Evolutionary conservation across 805 yeast genomes (phyloP).

Genomic region (Sugiyamaella smithiae): DNA sequence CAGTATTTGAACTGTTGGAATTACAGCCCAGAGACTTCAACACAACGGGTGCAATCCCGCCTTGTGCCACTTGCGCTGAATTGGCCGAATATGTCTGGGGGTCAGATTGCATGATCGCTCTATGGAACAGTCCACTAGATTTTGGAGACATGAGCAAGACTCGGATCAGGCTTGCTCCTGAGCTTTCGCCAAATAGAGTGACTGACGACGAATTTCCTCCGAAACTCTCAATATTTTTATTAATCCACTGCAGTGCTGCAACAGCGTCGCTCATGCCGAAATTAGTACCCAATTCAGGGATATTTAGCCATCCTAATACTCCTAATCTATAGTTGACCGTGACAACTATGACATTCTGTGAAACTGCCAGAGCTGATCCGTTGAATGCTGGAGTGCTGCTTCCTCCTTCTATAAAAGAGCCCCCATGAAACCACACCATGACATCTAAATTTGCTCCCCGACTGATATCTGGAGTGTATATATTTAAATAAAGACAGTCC

Average conservation of each 20-base stretch:
- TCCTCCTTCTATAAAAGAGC: constrained; percentile 34
- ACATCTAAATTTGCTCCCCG: constrained; percentile 16
- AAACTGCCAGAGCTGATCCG: constrained; percentile 13
- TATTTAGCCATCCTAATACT: constrained; percentile 37
- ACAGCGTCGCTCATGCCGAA: constrained; percentile 39
- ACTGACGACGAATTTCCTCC: constrained; percentile 39
- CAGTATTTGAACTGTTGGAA: background rate
- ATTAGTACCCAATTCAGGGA: constrained; percentile 31
- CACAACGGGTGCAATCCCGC: constrained; percentile 9
- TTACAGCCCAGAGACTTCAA: constrained; percentile 12
- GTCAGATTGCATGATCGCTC: constrained; percentile 28
- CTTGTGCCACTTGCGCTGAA: constrained; percentile 12
- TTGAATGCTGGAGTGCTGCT: constrained; percentile 32
- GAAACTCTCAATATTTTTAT: constrained; percentile 34
- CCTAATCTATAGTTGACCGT: constrained; percentile 37
- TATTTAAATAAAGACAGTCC: constrained; percentile 34
- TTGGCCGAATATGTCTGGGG: constrained; percentile 21
- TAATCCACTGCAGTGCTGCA: constrained; percentile 37
- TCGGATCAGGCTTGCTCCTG: constrained; percentile 35
- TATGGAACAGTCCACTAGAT: constrained; percentile 20
- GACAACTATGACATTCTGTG: constrained; percentile 29
- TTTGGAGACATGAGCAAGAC: constrained; percentile 19
- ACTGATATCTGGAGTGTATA: constrained; percentile 26
- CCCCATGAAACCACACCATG: constrained; percentile 39
- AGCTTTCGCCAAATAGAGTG: constrained; percentile 40